phyloP scores from a whole-genome alignment of 441 rosid genomes.

The Adansonia madagascariensis region DNA sequence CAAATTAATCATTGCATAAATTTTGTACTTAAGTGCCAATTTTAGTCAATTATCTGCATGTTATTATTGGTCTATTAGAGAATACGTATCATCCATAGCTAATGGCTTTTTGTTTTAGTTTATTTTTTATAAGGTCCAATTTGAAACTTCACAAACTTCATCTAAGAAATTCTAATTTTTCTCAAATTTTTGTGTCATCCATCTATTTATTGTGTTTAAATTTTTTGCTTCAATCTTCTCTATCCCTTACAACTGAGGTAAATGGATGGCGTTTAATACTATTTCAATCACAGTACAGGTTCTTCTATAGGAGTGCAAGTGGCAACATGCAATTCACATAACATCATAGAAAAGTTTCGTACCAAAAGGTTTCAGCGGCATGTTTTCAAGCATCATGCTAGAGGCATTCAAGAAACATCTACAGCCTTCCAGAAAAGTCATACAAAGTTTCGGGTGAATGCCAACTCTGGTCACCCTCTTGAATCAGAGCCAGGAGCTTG shows the following conservation, averaged over 20 bases:
- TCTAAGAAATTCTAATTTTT: not conserved
- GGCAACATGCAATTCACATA: constrained; percentile 43
- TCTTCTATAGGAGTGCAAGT: constrained; percentile 40
- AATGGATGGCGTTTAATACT: not conserved
- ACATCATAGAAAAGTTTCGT: constrained; percentile 27
- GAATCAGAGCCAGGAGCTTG: constrained; percentile 51
- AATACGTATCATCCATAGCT: not conserved
- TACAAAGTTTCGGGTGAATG: constrained; percentile 48
- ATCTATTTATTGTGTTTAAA: not conserved
- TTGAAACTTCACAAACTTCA: not conserved
- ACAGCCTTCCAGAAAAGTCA: constrained; percentile 36
- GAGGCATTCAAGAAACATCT: constrained; percentile 34
- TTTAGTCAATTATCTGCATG: constrained; percentile 3
- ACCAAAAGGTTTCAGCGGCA: constrained; percentile 34
- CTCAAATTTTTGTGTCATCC: not conserved
- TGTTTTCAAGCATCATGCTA: constrained; percentile 38
- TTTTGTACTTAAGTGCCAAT: not conserved
- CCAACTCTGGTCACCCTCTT: constrained; percentile 65
- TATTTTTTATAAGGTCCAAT: not conserved
- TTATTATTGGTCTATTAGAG: not conserved
- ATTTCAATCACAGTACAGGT: constrained; percentile 17
- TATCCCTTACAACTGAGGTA: not conserved
- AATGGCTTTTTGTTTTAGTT: no score
- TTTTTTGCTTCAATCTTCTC: not conserved
- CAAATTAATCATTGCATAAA: not conserved